Conservation (phyloP, 2,329 filamentous ascomycete species). For the Colletotrichum scovillei region DNA sequence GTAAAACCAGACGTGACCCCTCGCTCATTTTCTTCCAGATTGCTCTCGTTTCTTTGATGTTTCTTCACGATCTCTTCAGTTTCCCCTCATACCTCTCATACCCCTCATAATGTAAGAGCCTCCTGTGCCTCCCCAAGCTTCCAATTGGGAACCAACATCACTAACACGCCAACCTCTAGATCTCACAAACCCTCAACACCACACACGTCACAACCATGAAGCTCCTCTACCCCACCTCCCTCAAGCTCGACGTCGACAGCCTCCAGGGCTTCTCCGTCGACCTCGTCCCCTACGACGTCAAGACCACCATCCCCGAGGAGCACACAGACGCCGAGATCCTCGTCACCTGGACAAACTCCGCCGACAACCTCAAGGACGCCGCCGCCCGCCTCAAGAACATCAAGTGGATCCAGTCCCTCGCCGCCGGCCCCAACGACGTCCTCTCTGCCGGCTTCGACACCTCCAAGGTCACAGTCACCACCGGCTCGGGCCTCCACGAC, state of each 20-base stretch:
- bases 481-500: constrained; percentile 73
- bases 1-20: constrained; percentile 12
- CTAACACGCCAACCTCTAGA: constrained; percentile 3
- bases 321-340: constrained; percentile 70
- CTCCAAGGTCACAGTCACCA: constrained; percentile 63
- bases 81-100: neutral
- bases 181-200: neutral
- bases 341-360: constrained; percentile 71
- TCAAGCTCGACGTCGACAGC: constrained; percentile 64
- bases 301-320: constrained; percentile 64
- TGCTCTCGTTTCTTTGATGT: neutral
- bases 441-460: constrained; percentile 70
- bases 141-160: too few species aligned
- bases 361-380: constrained; percentile 69
- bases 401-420: constrained; percentile 74
- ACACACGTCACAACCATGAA: constrained; percentile 60
- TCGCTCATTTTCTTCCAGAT: constrained; percentile 1
- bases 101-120: neutral
- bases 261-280: constrained; percentile 69
- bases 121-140: too few species aligned
- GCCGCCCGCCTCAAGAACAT: constrained; percentile 65
- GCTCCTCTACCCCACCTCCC: constrained; percentile 74
- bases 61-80: neutral
- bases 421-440: constrained; percentile 74
- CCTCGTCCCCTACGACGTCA: constrained; percentile 71